Percentiles rank a stretch among this genome's conserved stretches.
Conservation (phyloP, 169 alveolate genomes). For the Cryptosporidium ryanae region DNA sequence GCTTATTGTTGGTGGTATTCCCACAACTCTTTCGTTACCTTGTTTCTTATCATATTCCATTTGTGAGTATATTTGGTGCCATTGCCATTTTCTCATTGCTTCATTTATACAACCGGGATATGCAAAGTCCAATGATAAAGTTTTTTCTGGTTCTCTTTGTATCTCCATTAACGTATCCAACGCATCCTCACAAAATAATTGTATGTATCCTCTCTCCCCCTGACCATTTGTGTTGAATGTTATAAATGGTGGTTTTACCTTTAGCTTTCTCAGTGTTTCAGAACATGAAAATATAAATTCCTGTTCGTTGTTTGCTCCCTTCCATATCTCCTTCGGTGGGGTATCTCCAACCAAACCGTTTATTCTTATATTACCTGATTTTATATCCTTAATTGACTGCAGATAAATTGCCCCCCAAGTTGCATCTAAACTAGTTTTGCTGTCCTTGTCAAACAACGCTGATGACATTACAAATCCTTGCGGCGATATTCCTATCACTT, state of each 20-base stretch:
- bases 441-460: constrained; percentile 62
- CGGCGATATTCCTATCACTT: constrained; percentile 56
- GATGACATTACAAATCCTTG: constrained; percentile 54
- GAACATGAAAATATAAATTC: constrained; percentile 41
- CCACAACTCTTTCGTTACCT: constrained; percentile 39
- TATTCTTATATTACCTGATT: constrained; percentile 39
- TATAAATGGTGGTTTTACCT: constrained; percentile 60
- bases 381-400: constrained; percentile 44
- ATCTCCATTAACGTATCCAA: constrained; percentile 43
- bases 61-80: constrained; percentile 59
- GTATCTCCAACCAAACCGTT: constrained; percentile 52
- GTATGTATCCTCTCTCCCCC: constrained; percentile 49
- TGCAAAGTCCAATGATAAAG: constrained; percentile 46
- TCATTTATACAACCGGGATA: constrained; percentile 63
- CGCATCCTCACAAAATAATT: constrained; percentile 65
- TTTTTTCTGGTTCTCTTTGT: constrained; percentile 53
- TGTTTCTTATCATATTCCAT: constrained; percentile 48
- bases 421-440: constrained; percentile 37
- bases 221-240: constrained; percentile 29
- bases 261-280: constrained; percentile 26
- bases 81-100: constrained; percentile 71
- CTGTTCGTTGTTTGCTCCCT: constrained; percentile 63
- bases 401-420: constrained; percentile 75
- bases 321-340: constrained; percentile 63
- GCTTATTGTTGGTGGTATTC: constrained; percentile 41